A percentile compares a stretch with the other conserved stretches of the same genome.
Evolutionary conservation across 257 asterid genomes (phyloP).

Genomic region (Eustoma russellianum): DNA sequence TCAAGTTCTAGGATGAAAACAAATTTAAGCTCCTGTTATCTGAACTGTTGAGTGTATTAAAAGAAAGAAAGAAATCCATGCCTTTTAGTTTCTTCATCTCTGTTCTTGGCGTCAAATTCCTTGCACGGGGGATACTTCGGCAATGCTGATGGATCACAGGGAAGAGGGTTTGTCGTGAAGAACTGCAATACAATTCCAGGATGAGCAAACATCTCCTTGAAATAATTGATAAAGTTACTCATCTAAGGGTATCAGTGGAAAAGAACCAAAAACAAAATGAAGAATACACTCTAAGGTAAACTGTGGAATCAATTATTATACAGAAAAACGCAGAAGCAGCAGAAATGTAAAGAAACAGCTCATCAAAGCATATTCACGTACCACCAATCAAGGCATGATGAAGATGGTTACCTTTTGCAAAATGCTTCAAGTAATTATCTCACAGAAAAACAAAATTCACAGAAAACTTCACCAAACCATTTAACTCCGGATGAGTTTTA

Average conservation of each 20-base stretch:
- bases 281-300: not conserved
- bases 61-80: conserved; percentile 13
- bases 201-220: not conserved
- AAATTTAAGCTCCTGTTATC: too few species aligned
- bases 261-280: not conserved
- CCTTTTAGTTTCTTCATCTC: conserved; percentile 69
- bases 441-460: too few species aligned
- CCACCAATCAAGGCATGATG: not conserved
- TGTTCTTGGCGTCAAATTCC: conserved; percentile 61
- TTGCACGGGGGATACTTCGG: conserved; percentile 84
- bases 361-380: not conserved
- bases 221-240: not conserved
- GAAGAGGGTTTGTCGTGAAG: conserved; percentile 71
- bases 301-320: not conserved
- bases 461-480: too few species aligned
- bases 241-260: not conserved
- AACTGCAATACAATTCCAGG: conserved; percentile 33
- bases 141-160: conserved; percentile 68
- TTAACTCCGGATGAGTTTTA: too few species aligned
- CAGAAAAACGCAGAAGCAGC: not conserved
- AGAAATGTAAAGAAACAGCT: too few species aligned
- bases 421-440: too few species aligned
- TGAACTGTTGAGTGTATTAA: too few species aligned
- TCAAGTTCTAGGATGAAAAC: too few species aligned
- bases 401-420: too few species aligned